Conservation (phyloP, 345 rosid species). For the Lepidium didymum region DNA sequence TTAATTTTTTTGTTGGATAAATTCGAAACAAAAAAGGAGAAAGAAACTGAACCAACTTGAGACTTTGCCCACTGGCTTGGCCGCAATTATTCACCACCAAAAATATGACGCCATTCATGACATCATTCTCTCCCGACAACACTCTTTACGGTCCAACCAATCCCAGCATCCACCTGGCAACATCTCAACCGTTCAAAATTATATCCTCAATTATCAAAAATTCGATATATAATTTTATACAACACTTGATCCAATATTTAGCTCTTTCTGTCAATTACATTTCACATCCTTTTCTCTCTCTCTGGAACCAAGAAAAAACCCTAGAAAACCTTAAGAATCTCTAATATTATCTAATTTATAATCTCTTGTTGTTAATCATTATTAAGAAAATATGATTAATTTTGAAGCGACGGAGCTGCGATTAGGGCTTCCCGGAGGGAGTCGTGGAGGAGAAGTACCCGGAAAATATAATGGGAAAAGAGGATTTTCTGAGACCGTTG, state of each 20-base stretch:
- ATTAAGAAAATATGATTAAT: conserved; percentile 38
- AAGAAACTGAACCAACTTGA: conserved; percentile 29
- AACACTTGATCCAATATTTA: conserved; percentile 21
- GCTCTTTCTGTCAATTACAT: conserved; percentile 22
- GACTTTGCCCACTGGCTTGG: conserved; percentile 37
- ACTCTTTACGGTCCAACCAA: conserved; percentile 31
- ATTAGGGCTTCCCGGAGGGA: conserved; percentile 59
- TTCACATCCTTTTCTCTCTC: conserved; percentile 15
- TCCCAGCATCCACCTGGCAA: conserved; percentile 41
- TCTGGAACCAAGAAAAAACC: neutral
- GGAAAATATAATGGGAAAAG: conserved; percentile 45
- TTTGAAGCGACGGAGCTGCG: conserved; percentile 89
- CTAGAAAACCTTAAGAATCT: neutral
- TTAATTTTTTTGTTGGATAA: neutral
- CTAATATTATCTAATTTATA: neutral
- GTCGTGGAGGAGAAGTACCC: conserved; percentile 14
- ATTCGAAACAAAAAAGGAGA: conserved; percentile 3
- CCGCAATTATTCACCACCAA: conserved; percentile 30
- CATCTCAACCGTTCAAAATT: conserved; percentile 35
- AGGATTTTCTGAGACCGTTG: conserved; percentile 60
- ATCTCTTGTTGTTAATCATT: neutral
- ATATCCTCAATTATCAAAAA: neutral
- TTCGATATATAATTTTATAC: conserved; percentile 27
- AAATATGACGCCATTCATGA: conserved; percentile 42
- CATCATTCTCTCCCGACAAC: conserved; percentile 51